Percentiles rank a stretch among this genome's conserved stretches.
Evolutionary conservation across 805 yeast species (phyloP).

Genomic region (Starmerella sp.): DNA sequence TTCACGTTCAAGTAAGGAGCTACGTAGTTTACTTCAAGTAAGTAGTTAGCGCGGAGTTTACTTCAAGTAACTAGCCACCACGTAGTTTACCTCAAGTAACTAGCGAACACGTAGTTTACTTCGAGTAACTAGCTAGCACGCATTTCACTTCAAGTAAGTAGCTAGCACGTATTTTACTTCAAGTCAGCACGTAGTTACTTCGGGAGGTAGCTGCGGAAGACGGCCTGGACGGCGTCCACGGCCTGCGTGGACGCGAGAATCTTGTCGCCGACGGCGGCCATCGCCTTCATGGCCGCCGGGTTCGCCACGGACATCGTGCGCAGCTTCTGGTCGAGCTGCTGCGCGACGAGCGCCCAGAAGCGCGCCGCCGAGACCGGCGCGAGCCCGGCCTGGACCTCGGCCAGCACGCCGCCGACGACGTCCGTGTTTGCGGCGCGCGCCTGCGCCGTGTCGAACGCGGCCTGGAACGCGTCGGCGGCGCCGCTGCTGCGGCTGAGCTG

Average conservation of each 20-base stretch:
- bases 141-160: no score
- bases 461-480: not conserved
- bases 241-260: slow-evolving; percentile 11
- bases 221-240: slow-evolving; percentile 10
- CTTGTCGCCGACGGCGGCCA: slow-evolving; percentile 11
- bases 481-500: slow-evolving; percentile 13
- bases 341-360: slow-evolving; percentile 31
- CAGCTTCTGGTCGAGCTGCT: slow-evolving; percentile 27
- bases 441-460: slow-evolving; percentile 15
- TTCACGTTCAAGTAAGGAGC: not conserved
- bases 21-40: not conserved
- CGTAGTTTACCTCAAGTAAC: no score
- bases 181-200: slow-evolving; percentile 4
- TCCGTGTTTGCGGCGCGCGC: slow-evolving; percentile 1
- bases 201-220: slow-evolving; percentile 13
- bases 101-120: no score
- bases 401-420: not conserved
- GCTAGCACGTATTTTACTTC: no score
- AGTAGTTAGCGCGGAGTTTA: no score
- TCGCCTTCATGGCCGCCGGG: slow-evolving; percentile 13
- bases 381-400: not conserved
- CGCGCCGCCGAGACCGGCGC: not conserved
- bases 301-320: slow-evolving; percentile 24
- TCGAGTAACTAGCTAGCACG: no score
- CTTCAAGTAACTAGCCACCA: no score